Evolutionary conservation across 306 rosid species (phyloP).

Genomic region (Chamaecrista fasciculata): DNA sequence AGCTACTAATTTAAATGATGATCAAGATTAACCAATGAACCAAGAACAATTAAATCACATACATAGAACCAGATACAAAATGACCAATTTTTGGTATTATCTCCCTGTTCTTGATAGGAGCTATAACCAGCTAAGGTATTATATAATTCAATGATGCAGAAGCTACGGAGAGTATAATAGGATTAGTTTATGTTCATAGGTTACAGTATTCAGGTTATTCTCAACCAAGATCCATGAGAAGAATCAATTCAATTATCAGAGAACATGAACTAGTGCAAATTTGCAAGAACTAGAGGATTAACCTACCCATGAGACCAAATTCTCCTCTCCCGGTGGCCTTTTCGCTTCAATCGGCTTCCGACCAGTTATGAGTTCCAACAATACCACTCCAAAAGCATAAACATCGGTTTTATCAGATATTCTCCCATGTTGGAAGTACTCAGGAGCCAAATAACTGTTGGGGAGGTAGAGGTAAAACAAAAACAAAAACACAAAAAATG

Average conservation of each 20-base stretch:
- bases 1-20: not conserved
- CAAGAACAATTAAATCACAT: no score
- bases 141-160: not conserved
- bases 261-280: not conserved
- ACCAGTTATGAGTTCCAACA: conserved; percentile 79
- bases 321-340: conserved; percentile 69
- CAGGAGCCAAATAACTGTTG: conserved; percentile 84
- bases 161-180: not conserved
- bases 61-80: conserved; percentile 11
- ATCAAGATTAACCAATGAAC: not conserved
- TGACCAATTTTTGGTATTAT: not conserved
- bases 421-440: conserved; percentile 88
- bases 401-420: conserved; percentile 85
- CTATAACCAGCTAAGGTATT: not conserved
- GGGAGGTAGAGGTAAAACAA: not conserved
- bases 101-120: not conserved
- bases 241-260: not conserved
- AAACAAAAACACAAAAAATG: conserved; percentile 14
- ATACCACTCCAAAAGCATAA: conserved; percentile 81
- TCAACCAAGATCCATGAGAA: conserved; percentile 22
- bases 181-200: not conserved
- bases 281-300: conserved; percentile 11
- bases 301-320: conserved; percentile 78
- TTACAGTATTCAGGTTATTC: not conserved
- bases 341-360: conserved; percentile 74